Evolutionary conservation across 2,329 filamentous ascomycete genomes (phyloP), one percentile per base, ranked within the genome.

Genomic region (Neofusicoccum laricinum): DNA sequence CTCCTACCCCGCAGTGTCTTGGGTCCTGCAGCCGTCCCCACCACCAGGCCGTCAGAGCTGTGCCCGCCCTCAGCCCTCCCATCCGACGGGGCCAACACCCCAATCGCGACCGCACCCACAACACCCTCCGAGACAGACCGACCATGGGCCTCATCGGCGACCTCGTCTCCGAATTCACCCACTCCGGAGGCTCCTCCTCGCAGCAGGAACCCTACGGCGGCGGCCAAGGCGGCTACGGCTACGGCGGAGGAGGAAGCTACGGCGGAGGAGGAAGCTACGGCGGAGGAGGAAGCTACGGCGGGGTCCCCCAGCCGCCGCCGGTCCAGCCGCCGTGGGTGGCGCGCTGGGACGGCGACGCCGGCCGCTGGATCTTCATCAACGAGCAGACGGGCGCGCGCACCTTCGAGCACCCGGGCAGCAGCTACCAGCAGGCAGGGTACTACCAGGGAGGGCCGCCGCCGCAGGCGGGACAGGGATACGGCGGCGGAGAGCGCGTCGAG

Each of bases 281-380:
- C 61, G 45, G 45, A 30, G 25, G 25, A 30, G 25, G 25, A 6
- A 30, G 25, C 49, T 12, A 21, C 48, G 46, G 25, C 46, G 34
- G 36, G 10, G 6, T 19, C 11, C 41, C 30, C 1, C 41, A 32
- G 8, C 63, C 63, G 25, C 63, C 63, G 5, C 46, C 15, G 7
- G 43, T 64, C 36, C 55, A 51, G 17, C 51, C 55, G 10, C 63
- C 63, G 32, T 64, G 63, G 63, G 30, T 64, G 25, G 63, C 63
- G 53, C 63, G 53, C 25, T 64, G 63, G 63, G 53, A 61, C 34
- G 15, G 17, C 46, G n/a, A 36, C 6, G 53, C 53, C 34, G 45
- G 69, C 71, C 63, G 79, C 68, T 82, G 77, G 73, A 69, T 78
- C 69, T 83, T 77, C 71, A 71, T 82, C 66, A 83, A 83, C 71